These are phyloP conservation scores for Tuber indicum DNA, from an alignment of 495 filamentous ascomycete species.

Conservation along the genomic window DNA sequence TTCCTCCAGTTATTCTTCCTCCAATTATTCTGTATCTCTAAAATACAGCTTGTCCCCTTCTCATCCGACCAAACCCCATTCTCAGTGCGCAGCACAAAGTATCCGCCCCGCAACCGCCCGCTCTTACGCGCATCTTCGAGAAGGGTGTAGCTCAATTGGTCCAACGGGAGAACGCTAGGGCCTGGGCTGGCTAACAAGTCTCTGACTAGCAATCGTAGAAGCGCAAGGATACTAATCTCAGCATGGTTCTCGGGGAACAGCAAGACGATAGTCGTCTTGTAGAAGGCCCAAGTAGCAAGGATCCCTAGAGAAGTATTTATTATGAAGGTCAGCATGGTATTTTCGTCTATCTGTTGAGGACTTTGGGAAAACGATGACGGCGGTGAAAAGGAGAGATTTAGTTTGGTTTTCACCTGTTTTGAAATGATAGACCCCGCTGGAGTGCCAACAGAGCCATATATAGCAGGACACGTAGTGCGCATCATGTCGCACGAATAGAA, in stretches of 20 bases:
- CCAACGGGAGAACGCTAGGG: background rate
- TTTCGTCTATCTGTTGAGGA: background rate
- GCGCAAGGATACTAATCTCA: background rate
- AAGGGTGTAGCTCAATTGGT: slow-evolving; percentile 1
- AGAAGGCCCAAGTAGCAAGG: slow-evolving; percentile 1
- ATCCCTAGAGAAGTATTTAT: slow-evolving; percentile 4
- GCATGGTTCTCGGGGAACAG: background rate
- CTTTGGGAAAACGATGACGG: background rate
- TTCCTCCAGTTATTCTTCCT: slow-evolving; percentile 3
- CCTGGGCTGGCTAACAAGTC: background rate
- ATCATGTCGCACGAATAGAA: background rate
- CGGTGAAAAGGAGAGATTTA: background rate
- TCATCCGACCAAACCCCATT: background rate
- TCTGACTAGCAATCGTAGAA: background rate
- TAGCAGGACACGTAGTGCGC: background rate
- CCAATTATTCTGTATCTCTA: slow-evolving; percentile 6
- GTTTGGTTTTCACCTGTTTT: background rate
- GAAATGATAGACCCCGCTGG: background rate
- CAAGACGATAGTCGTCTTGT: background rate
- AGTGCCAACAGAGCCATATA: background rate
- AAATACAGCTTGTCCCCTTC: background rate
- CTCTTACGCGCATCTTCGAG: background rate
- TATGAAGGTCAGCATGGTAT: background rate
- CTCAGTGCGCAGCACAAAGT: background rate
- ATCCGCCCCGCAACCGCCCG: background rate